A percentile compares a stretch with the other conserved stretches of the same genome.
These are phyloP conservation scores for Fraxinus ornus DNA, from an alignment of 305 asterid species.

Conservation along the genomic window DNA sequence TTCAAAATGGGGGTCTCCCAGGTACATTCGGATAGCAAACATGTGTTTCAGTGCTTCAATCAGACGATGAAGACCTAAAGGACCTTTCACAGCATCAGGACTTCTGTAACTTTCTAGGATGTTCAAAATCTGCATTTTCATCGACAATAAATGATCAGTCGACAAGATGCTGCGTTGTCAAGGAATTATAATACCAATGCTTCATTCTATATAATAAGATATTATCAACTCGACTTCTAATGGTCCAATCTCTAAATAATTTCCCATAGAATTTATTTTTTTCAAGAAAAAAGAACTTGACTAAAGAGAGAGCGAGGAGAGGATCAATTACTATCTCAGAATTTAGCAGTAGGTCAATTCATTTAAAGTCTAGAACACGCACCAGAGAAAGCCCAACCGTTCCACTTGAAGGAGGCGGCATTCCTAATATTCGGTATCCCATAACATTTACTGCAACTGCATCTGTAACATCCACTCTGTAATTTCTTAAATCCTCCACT, in stretches of 20 bases:
- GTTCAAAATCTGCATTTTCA: conserved; percentile 58
- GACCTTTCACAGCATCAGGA: conserved; percentile 47
- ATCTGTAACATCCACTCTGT: conserved; percentile 45
- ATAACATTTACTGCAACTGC: conserved; percentile 54
- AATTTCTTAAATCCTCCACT: conserved; percentile 72
- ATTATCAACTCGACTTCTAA: neutral
- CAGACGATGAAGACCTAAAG: conserved; percentile 78
- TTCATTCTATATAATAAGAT: neutral
- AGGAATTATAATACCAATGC: neutral
- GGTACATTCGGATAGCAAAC: conserved; percentile 73
- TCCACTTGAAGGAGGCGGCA: conserved; percentile 98
- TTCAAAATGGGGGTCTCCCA: conserved; percentile 78
- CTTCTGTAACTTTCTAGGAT: conserved; percentile 54
- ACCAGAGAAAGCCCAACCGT: conserved; percentile 76
- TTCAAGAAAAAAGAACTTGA: neutral
- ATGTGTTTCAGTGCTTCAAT: conserved; percentile 81
- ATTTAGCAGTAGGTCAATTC: neutral
- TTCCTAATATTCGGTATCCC: conserved; percentile 78
- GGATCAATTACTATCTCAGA: neutral
- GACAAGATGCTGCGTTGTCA: neutral
- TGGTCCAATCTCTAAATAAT: neutral
- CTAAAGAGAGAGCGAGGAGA: neutral
- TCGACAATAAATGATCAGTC: neutral
- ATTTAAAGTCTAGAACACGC: neutral
- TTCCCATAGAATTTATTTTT: neutral